Evolutionary conservation across 257 asterid genomes (phyloP).

Genomic region (Nemophila menziesii): DNA sequence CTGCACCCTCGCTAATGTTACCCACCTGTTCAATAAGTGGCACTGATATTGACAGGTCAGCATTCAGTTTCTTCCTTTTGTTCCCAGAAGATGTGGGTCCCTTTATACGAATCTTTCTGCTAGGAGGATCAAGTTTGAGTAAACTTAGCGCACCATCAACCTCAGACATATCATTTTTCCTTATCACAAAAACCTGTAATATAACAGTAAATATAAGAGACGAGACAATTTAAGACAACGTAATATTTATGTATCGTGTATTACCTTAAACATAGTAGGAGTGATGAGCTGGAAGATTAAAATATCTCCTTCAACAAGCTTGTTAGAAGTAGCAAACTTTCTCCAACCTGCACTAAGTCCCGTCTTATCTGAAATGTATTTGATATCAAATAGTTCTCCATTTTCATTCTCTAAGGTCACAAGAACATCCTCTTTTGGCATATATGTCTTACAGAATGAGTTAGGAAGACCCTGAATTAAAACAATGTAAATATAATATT

Average conservation of each 20-base stretch:
- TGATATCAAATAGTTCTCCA: conserved; percentile 42
- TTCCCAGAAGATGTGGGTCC: conserved; percentile 21
- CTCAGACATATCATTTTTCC: conserved; percentile 18
- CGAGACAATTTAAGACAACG: background rate
- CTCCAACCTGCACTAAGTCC: conserved; percentile 84
- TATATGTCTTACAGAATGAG: conserved; percentile 48
- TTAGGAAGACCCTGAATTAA: conserved; percentile 55
- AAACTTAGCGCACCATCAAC: conserved; percentile 23
- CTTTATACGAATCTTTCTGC: conserved; percentile 21
- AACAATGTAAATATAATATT: conserved; percentile 6
- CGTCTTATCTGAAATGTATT: conserved; percentile 50
- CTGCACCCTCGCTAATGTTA: conserved; percentile 48
- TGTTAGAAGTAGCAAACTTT: conserved; percentile 44
- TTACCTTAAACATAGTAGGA: conserved; percentile 51
- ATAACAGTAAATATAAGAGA: background rate
- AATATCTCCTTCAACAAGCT: conserved; percentile 58
- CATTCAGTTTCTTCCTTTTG: conserved; percentile 36
- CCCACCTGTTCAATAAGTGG: conserved; percentile 37
- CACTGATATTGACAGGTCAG: conserved; percentile 8
- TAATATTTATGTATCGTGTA: background rate
- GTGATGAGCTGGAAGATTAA: conserved; percentile 38
- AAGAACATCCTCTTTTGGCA: conserved; percentile 35
- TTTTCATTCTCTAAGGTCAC: conserved; percentile 36
- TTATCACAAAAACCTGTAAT: conserved; percentile 12
- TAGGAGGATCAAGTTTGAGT: conserved; percentile 13